phyloP scores from a whole-genome alignment of 495 filamentous ascomycete species.

The Penicillium diatomitis region DNA sequence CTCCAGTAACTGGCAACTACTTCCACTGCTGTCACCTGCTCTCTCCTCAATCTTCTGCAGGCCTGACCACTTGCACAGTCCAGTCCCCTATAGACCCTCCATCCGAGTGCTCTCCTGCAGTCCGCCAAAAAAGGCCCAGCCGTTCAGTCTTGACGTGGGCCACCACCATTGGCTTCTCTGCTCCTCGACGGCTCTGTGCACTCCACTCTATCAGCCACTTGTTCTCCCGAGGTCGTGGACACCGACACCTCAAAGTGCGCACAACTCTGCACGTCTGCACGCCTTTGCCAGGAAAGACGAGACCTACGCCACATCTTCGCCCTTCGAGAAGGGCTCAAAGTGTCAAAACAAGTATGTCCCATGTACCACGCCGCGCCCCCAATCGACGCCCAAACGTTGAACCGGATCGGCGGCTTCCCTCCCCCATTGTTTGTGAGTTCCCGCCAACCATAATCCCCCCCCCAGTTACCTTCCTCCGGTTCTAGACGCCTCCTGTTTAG shows the following conservation, averaged over 20 bases:
- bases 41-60: not conserved
- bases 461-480: slow-evolving; percentile 11
- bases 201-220: slow-evolving; percentile 14
- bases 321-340: not conserved
- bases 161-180: slow-evolving; percentile 28
- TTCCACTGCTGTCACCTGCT: not conserved
- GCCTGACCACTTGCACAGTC: no score
- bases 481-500: slow-evolving; percentile 30
- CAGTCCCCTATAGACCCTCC: slow-evolving; percentile 12
- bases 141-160: slow-evolving; percentile 33
- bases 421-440: slow-evolving; percentile 9
- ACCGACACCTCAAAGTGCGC: slow-evolving; percentile 14
- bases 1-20: not conserved
- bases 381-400: slow-evolving; percentile 20
- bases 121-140: slow-evolving; percentile 6
- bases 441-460: slow-evolving; percentile 17
- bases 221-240: slow-evolving; percentile 20
- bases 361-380: no score
- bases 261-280: slow-evolving; percentile 4
- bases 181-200: slow-evolving; percentile 19
- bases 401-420: slow-evolving; percentile 18
- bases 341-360: slow-evolving; percentile 5
- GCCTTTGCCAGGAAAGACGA: slow-evolving; percentile 6
- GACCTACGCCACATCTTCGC: slow-evolving; percentile 14
- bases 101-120: slow-evolving; percentile 20